Evolutionary conservation across 108 stramenopile species (phyloP), one percentile per base, ranked within the genome.

Genomic region (Cylindrotheca closterium): DNA sequence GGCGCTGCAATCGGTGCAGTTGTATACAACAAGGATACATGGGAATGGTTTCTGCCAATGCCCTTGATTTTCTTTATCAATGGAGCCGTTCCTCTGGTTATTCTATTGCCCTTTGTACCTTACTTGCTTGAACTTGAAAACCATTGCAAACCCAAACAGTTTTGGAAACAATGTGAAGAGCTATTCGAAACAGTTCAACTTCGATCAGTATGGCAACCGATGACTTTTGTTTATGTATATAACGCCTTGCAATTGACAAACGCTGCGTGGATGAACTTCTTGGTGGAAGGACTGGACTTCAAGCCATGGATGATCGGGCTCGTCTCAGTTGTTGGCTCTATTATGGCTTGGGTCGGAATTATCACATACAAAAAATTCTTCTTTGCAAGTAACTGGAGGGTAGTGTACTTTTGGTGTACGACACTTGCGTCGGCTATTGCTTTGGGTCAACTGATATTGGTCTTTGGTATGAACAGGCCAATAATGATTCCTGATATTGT

Each of bases 181-280:
- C 74, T 86, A 19, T 83, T 83, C 75, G 34, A 82, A 28, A 87
- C 82, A 2, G 75, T 81, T 10, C 76, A 77, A 46, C 71, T 84
- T 19, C 51, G 86, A 1, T 80, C 83, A 8, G 86, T 87, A 8
- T 87, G 83, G 83, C 86, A 87, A 57, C 83, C 86, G 1, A 84
- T 87, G 84, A 83, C 75, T 12, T 88, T 88, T 63, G 87, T 88
- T 0, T 88, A 81, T 49, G 23, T 85, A 30, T 88, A 85, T 70
- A 88, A 88, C 73, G 77, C 79, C 2, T 46, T 88, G 23, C 87
- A 88, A 65, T 65, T 87, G 29, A 80, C 80, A 10, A 87, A 87
- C 61, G 79, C 79, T 4, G 83, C 86, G 0, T 87, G 86, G 86
- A 84, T 79, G 54, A 76, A 87, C 56, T 87, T 79, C 55, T 56